Base-by-base conservation (phyloP, 2,329 filamentous ascomycete species). In the Xylaria sp. region DNA sequence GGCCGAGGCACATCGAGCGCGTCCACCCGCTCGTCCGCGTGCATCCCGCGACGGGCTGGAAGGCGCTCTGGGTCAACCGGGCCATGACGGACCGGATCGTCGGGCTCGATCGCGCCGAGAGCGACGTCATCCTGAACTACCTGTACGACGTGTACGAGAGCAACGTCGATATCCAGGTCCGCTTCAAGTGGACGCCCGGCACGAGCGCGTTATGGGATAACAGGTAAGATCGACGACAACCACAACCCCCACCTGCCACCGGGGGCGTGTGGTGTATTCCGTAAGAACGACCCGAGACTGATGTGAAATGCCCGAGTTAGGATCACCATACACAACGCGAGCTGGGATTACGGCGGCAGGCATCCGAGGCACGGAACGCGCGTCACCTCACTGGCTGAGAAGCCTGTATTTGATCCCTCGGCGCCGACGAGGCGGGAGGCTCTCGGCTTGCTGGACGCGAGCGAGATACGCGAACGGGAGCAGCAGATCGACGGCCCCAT, bases 21-120 rank as follows among this genome's bases (percentile, higher is more conserved):
- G 81, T 85, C 10, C 91, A 93, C 75, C 90, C 90, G 0, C 77
- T 93, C 10, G 90, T 93, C 1, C 84, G 91, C 3, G 87, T 91
- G 0, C 90, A 93, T 75, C 91, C 91, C 0, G 90, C 88, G 0
- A 93, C 91, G 0, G 91, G 90, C 0, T 93, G 91, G 91, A 93
- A 92, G 77, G 84, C 89, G 0, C 82, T 93, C 0, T 93, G 85
- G 83, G 91, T 93, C 0, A 93, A 93, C 76, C 85, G 90, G 3
- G 82, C 87, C 1, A 90, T 93, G 85, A 93, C 90, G 0, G 84
- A 85, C 6, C 83, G 86, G 0, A 93, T 93, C 56, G 87, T 93
- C 0, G 91, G 90, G 0, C 77, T 93, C 0, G 90, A 93, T 72
- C 87, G 86, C 67, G 87, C 83, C 0, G 91, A 93, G 78, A 92